Base-by-base conservation (phyloP, 2,329 filamentous ascomycete species). In the Aspergillus tamarii region DNA sequence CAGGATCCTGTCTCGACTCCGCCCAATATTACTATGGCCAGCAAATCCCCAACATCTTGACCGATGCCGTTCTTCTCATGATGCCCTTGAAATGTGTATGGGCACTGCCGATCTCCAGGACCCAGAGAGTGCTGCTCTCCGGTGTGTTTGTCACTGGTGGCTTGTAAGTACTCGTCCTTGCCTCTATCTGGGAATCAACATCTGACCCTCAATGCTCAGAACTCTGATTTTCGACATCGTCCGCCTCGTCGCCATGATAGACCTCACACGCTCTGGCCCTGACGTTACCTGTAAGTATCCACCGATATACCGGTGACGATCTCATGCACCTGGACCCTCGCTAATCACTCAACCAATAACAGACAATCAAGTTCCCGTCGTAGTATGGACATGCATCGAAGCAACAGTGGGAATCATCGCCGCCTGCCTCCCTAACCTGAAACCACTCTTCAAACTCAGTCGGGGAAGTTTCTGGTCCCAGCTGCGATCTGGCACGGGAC, bases 381-480 rank as follows among this genome's bases (percentile, higher is more conserved):
- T 67, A 16, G 69, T 75, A n/a, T 76, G 73, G 73, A 76, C 74
- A 0, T 74, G 73, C 43, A 66, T 71, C 23, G 73, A 76, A 60
- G 69, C 72, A 1, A 70, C 72, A 0, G 73, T 74, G 0, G 73
- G 69, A 19, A 75, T 76, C 41, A 69, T 68, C 9, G 73, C 72
- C 1, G 74, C 74, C 32, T 76, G 74, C 59, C 69, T 76, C 1
- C 67, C 73, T 1, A 74, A 75, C 52, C 64, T 75, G 7, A 63
- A 70, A 23, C 73, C 73, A 2, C 60, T 74, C 1, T 73, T 75
- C 55, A 69, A 68, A 16, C 30, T 69, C 16, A 59, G 66, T 32
- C 41, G 61, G 3, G 58, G 61, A 3, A 60, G 64, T 3, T 71
- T 73, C 63, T 72, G 69, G 67, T 64, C 67, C 19, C 61, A 67